Base-by-base conservation (phyloP, 164 flowering plant genomes). In the Annona squamosa region DNA sequence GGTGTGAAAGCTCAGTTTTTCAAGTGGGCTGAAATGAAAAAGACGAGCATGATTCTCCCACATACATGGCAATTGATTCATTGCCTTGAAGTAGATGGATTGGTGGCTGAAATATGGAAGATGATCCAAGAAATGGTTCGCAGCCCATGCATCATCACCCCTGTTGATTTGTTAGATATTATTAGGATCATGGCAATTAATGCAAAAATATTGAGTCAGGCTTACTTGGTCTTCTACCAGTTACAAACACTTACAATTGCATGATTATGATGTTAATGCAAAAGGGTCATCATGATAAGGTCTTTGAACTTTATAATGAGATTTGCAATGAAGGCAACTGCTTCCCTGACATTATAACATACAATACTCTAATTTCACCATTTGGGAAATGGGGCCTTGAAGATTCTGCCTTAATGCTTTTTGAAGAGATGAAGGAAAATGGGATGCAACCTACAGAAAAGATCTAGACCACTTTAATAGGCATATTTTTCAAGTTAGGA, bases 391-490 rank as follows among this genome's bases (percentile, higher is more conserved):
- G 88, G 71, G 91, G 88, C 57, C 95, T 86, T 56, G 82, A 86
- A 70, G 93, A 88, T 75, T 85, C 88, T 75, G 92, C 99, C 1
- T 71, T 91, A 52, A 82, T 93, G 79, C 76, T 92, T 80, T 94
- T 91, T 78, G 88, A 89, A 68, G 99, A 94, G 82, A 92, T 94
- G 98, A 86, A 86, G 80, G 97, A 87, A 69, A 91, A 86, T 82
- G 91, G 93, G 46, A 79, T 94, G 72, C 87, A 88, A 45, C 96
- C 99, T 45, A 87, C 85, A 4, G 85, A 90, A 12, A 92, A 87
- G 81, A 94, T 94, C 62, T 92, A 92, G 76, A 94, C 98, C 5
- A 88, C 88, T 46, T 67, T 94, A 69, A 57, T 94, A 71, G 85
- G 80, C 47, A 82, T 91, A 44, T 85, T 81, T 79, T 94, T 94